Percentiles rank a stretch among this genome's conserved stretches.
phyloP scores from a whole-genome alignment of 176 grass and related monocot genomes.

The Triticum dicoccoides region DNA sequence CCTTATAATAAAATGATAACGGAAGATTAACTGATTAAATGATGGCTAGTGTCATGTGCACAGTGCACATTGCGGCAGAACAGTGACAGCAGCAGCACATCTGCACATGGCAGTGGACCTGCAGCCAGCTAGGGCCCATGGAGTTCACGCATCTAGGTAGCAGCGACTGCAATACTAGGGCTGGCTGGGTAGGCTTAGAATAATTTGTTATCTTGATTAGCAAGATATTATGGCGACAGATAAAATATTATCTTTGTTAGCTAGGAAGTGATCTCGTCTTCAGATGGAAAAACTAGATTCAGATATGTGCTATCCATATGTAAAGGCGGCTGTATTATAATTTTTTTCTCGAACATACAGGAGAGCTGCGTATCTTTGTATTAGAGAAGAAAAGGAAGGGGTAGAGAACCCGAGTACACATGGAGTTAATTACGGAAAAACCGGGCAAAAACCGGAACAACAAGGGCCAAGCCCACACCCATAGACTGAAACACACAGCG shows the following conservation, averaged over 20 bases:
- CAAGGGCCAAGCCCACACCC: too few relatives aligned
- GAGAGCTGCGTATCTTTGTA: background rate
- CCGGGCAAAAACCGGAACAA: too few relatives aligned
- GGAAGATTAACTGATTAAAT: background rate
- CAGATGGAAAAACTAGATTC: background rate
- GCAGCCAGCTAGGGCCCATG: background rate
- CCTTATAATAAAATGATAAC: conserved; percentile 11
- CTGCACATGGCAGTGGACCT: background rate
- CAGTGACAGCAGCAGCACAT: background rate
- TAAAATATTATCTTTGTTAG: background rate
- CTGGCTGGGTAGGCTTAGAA: background rate
- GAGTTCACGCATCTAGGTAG: background rate
- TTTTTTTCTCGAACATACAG: background rate
- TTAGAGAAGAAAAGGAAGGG: background rate
- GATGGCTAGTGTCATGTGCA: conserved; percentile 10
- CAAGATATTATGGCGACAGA: background rate
- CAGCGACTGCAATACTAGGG: background rate
- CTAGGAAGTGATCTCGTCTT: conserved; percentile 2
- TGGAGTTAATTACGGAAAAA: too few relatives aligned
- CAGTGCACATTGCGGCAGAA: background rate
- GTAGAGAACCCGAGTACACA: background rate
- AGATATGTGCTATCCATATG: background rate
- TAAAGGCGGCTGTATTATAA: background rate
- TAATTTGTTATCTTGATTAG: background rate
- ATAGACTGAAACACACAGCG: too few relatives aligned